Evolutionary conservation across 441 rosid species (phyloP).

Genomic region (Arabidopsis hybrid): DNA sequence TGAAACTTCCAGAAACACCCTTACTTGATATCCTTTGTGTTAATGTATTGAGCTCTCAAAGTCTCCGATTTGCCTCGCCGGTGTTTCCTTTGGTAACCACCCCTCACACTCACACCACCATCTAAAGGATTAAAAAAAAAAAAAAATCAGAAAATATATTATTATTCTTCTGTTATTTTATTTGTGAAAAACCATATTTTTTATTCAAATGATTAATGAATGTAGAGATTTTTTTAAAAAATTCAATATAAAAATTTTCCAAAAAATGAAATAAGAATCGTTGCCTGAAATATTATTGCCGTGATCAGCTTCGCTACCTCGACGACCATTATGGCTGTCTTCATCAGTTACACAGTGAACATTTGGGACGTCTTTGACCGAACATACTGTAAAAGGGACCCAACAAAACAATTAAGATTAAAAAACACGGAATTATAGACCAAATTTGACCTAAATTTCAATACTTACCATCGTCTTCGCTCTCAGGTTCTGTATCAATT

Average conservation of each 20-base stretch:
- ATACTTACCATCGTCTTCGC: conserved; percentile 88
- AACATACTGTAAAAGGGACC: conserved; percentile 56
- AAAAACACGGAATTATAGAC: background rate
- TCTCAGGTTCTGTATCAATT: conserved; percentile 85
- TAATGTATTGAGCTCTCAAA: conserved; percentile 86
- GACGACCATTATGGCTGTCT: conserved; percentile 44
- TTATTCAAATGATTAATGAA: background rate
- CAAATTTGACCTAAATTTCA: conserved; percentile 42
- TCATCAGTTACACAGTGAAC: conserved; percentile 30
- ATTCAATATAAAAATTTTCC: background rate
- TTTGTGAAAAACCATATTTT: no score
- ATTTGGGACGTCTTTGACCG: conserved; percentile 62
- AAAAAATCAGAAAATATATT: conserved; percentile 1
- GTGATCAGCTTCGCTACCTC: conserved; percentile 47
- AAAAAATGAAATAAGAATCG: background rate
- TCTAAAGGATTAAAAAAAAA: conserved; percentile 44
- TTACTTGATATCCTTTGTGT: conserved; percentile 90
- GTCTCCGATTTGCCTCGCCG: conserved; percentile 97
- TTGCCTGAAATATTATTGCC: conserved; percentile 66
- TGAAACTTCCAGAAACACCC: conserved; percentile 21
- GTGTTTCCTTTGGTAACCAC: conserved; percentile 64
- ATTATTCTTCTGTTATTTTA: background rate
- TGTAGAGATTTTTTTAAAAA: no score
- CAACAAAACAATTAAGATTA: conserved; percentile 33
- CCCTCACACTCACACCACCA: conserved; percentile 47